Percentiles rank a stretch among this genome's conserved stretches.
Conservation (phyloP, 768 basidiomycete species). For the Mycena polygramma region DNA sequence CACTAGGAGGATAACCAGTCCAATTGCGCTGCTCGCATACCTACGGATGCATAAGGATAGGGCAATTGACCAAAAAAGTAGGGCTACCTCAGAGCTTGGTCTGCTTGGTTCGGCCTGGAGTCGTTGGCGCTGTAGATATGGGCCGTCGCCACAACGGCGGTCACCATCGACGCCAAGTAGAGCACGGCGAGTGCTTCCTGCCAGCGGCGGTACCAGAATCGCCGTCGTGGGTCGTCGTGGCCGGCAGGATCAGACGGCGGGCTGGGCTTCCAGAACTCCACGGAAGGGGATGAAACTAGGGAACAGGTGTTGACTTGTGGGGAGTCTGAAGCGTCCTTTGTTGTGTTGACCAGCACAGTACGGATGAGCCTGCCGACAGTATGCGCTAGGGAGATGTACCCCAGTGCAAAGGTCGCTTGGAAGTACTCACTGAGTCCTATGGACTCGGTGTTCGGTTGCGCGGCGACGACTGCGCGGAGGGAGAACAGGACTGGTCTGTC, state of each 20-base stretch:
- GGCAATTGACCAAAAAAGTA: no score
- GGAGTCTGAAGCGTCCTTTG: slow-evolving; percentile 17
- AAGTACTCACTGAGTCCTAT: slow-evolving; percentile 45
- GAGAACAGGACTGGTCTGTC: slow-evolving; percentile 40
- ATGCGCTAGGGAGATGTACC: slow-evolving; percentile 42
- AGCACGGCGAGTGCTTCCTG: slow-evolving; percentile 37
- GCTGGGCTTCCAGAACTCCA: background rate
- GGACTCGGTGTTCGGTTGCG: slow-evolving; percentile 31
- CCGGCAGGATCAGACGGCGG: background rate
- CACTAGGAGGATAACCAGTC: slow-evolving; percentile 41
- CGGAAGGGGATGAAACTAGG: background rate
- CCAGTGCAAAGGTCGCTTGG: slow-evolving; percentile 43
- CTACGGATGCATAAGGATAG: slow-evolving; percentile 30
- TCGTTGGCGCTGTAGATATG: slow-evolving; percentile 35
- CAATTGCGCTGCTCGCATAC: slow-evolving; percentile 46
- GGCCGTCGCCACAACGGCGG: slow-evolving; percentile 44
- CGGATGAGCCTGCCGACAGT: slow-evolving; percentile 40
- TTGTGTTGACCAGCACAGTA: slow-evolving; percentile 46
- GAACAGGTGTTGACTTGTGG: background rate
- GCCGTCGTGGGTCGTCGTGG: slow-evolving; percentile 44
- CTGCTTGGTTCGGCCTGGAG: slow-evolving; percentile 30
- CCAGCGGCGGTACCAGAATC: slow-evolving; percentile 48
- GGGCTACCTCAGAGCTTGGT: slow-evolving; percentile 40
- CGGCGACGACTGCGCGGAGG: slow-evolving; percentile 40
- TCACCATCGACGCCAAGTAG: slow-evolving; percentile 41